Percentiles rank a stretch among this genome's conserved stretches.
These are phyloP conservation scores for Wickerhamiella dianesei DNA, from an alignment of 805 yeast genomes.

Conservation along the genomic window DNA sequence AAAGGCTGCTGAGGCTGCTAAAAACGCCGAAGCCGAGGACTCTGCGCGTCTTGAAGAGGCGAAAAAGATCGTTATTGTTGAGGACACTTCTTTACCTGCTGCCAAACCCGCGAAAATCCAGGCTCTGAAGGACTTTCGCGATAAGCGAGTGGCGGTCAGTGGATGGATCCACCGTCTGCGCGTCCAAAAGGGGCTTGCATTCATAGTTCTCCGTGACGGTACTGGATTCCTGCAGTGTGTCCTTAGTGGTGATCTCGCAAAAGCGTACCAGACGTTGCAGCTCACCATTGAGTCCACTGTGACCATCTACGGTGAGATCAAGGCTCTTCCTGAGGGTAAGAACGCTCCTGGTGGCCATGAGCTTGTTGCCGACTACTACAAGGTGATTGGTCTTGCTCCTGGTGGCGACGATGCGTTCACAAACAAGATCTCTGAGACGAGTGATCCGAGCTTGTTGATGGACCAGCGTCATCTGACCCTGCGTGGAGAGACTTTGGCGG, in stretches of 20 bases:
- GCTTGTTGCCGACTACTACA: constrained; percentile 78
- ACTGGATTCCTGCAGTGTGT: constrained; percentile 82
- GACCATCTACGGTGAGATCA: constrained; percentile 63
- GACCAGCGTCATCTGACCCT: constrained; percentile 94
- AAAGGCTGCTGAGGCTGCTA: constrained; percentile 39
- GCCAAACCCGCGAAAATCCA: constrained; percentile 58
- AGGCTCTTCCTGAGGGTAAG: constrained; percentile 87
- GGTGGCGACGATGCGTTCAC: constrained; percentile 90
- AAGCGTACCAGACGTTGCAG: constrained; percentile 70
- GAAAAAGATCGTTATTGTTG: constrained; percentile 57
- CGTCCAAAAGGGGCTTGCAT: constrained; percentile 80
- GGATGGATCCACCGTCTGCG: constrained; percentile 98
- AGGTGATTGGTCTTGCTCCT: constrained; percentile 86
- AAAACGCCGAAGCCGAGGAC: constrained; percentile 43
- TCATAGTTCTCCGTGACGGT: constrained; percentile 90
- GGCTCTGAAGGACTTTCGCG: constrained; percentile 40
- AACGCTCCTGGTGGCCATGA: constrained; percentile 97
- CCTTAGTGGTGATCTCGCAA: constrained; percentile 79
- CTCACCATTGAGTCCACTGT: constrained; percentile 84
- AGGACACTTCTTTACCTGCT: constrained; percentile 58
- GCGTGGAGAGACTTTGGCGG: constrained; percentile 88
- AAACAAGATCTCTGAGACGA: constrained; percentile 84
- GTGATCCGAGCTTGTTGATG: constrained; percentile 83
- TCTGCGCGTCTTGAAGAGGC: constrained; percentile 66
- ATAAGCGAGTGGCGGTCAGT: constrained; percentile 57